phyloP scores from a whole-genome alignment of 2,329 filamentous ascomycete species.

The Dothidotthia symphoricarpi region DNA sequence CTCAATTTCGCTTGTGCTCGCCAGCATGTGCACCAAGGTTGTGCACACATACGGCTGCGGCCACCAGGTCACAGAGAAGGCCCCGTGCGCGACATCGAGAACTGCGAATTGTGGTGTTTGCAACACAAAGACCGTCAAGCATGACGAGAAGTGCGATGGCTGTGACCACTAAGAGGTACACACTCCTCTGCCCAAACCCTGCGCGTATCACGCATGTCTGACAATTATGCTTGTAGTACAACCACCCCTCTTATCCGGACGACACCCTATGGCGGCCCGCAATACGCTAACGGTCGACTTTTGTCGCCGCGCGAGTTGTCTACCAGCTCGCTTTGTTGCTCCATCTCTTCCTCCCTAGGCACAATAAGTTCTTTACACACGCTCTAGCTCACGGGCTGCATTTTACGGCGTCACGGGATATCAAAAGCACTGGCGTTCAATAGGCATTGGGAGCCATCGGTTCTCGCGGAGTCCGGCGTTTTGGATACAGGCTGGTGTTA shows the following conservation, averaged over 20 bases:
- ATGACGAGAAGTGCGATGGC: slow-evolving; percentile 49
- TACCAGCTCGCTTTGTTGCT: slow-evolving; percentile 21
- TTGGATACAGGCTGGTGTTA: slow-evolving; percentile 38
- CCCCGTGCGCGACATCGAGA: slow-evolving; percentile 49
- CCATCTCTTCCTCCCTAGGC: slow-evolving; percentile 22
- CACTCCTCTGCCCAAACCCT: slow-evolving; percentile 7
- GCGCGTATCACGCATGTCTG: slow-evolving; percentile 27
- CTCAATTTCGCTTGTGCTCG: slow-evolving; percentile 15
- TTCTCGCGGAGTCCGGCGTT: slow-evolving; percentile 40
- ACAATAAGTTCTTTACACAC: slow-evolving; percentile 15
- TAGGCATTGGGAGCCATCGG: slow-evolving; percentile 35
- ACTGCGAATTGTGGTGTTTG: slow-evolving; percentile 42
- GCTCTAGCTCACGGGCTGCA: slow-evolving; percentile 36
- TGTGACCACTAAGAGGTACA: slow-evolving; percentile 47
- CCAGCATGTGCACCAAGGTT: slow-evolving; percentile 49
- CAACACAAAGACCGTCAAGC: slow-evolving; percentile 48
- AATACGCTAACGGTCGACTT: slow-evolving; percentile 28
- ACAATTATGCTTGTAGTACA: slow-evolving; percentile 26
- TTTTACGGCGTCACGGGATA: slow-evolving; percentile 43
- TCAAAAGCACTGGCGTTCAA: slow-evolving; percentile 42
- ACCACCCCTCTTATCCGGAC: slow-evolving; percentile 34
- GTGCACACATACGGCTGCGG: slow-evolving; percentile 50
- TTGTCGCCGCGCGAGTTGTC: slow-evolving; percentile 27
- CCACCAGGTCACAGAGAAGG: slow-evolving; percentile 45
- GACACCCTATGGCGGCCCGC: slow-evolving; percentile 35